Conservation (phyloP, 208 protist genomes). For the Crithidia brevicula region DNA sequence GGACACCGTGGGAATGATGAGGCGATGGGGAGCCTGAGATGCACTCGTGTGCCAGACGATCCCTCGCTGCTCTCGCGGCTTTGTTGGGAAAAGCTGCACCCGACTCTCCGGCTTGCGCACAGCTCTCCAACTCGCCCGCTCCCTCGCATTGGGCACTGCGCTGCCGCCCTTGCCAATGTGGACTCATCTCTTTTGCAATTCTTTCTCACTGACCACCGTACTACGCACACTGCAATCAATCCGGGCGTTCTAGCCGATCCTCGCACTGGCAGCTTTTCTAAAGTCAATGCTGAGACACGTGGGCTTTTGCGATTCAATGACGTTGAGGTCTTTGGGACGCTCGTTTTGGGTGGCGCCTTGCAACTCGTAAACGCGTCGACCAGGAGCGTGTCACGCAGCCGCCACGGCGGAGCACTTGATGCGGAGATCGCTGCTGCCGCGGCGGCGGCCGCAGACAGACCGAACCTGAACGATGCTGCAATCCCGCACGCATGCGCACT, state of each 20-base stretch:
- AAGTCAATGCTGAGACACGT: background rate
- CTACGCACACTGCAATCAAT: background rate
- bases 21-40: constrained; percentile 4
- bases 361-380: constrained; percentile 13
- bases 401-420: no score
- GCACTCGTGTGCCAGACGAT: constrained; percentile 21
- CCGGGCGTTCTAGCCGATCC: no score
- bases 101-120: constrained; percentile 14
- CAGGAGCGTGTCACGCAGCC: no score
- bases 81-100: constrained; percentile 27
- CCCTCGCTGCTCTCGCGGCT: constrained; percentile 17
- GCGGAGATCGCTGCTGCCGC: background rate
- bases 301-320: constrained; percentile 3
- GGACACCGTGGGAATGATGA: constrained; percentile 11
- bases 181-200: constrained; percentile 19
- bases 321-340: constrained; percentile 24
- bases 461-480: constrained; percentile 16
- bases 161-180: constrained; percentile 8
- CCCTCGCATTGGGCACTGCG: constrained; percentile 42
- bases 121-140: constrained; percentile 3
- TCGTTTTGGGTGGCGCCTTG: constrained; percentile 34
- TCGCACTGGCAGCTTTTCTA: background rate
- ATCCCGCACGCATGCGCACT: constrained; percentile 15
- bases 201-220: constrained; percentile 27
- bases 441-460: background rate